A percentile compares a stretch with the other conserved stretches of the same genome.
Evolutionary conservation across 2,329 filamentous ascomycete genomes (phyloP).

Genomic region (Trichoderma sp.): DNA sequence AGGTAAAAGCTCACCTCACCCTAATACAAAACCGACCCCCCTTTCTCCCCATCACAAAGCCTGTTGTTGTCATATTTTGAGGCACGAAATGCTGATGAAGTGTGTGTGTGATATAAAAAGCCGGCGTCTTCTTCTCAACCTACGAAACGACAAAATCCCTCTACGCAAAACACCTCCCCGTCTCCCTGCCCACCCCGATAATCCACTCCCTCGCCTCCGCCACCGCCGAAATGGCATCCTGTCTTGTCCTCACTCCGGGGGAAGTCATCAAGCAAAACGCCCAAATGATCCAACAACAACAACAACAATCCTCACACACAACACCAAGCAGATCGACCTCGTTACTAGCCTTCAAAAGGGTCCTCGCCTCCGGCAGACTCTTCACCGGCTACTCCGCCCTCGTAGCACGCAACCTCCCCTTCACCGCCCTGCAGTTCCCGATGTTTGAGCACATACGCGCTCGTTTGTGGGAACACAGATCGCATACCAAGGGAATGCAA

Average conservation of each 20-base stretch:
- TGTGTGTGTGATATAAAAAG: conserved; percentile 44
- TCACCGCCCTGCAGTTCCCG: conserved; percentile 86
- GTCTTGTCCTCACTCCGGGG: conserved; percentile 81
- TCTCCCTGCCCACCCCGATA: conserved; percentile 65
- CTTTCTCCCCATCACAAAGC: no score
- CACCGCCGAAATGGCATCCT: conserved; percentile 79
- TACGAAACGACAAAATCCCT: conserved; percentile 76
- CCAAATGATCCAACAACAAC: conserved; percentile 65
- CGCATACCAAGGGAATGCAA: conserved; percentile 34
- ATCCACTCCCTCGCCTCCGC: conserved; percentile 75
- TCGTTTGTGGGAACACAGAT: conserved; percentile 49
- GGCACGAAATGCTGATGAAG: no score
- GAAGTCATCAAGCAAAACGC: conserved; percentile 95
- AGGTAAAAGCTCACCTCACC: conserved; percentile 55
- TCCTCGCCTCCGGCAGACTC: conserved; percentile 54
- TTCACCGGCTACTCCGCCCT: conserved; percentile 77
- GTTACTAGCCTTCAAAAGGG: conserved; percentile 52
- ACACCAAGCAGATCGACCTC: conserved; percentile 44
- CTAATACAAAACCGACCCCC: no score
- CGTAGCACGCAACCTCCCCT: conserved; percentile 80
- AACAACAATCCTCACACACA: no score
- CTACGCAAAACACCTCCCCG: conserved; percentile 54
- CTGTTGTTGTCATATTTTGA: no score
- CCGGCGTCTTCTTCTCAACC: conserved; percentile 86
- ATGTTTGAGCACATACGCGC: conserved; percentile 74